Evolutionary conservation across 306 rosid genomes (phyloP).

Genomic region (Vigna nakashimae): DNA sequence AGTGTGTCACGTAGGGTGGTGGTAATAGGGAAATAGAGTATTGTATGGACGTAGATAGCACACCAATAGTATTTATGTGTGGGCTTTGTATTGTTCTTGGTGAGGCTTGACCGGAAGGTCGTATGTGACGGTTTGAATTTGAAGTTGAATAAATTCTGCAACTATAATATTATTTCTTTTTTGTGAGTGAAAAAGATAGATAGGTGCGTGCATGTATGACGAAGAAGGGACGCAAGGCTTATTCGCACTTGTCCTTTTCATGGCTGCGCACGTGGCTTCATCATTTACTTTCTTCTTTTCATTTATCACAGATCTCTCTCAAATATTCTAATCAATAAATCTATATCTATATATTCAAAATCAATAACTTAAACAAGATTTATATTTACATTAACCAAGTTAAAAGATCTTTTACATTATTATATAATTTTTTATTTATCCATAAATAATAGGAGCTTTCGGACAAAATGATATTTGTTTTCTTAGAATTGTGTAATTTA

Average conservation of each 20-base stretch:
- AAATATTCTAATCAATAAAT: too few relatives aligned
- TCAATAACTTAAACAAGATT: too few relatives aligned
- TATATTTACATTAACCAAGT: too few relatives aligned
- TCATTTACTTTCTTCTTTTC: neutral
- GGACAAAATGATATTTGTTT: too few relatives aligned
- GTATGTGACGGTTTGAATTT: slow-evolving; percentile 54
- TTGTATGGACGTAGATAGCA: neutral
- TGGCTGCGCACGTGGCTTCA: slow-evolving; percentile 35
- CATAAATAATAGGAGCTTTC: too few relatives aligned
- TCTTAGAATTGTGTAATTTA: too few relatives aligned
- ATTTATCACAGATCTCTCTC: neutral
- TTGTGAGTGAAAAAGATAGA: neutral
- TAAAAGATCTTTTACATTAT: too few relatives aligned
- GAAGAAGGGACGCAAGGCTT: neutral
- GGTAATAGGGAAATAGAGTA: neutral
- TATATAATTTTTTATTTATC: too few relatives aligned
- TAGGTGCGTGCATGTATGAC: slow-evolving; percentile 20
- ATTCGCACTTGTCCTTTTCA: slow-evolving; percentile 42
- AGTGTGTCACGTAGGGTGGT: neutral
- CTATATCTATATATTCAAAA: too few relatives aligned
- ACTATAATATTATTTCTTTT: neutral
- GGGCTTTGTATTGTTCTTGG: neutral
- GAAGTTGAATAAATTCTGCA: neutral
- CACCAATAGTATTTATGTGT: neutral
- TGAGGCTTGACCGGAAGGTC: slow-evolving; percentile 49